phyloP scores from a whole-genome alignment of 2,329 filamentous ascomycete species.

The Orbilia brochopaga region DNA sequence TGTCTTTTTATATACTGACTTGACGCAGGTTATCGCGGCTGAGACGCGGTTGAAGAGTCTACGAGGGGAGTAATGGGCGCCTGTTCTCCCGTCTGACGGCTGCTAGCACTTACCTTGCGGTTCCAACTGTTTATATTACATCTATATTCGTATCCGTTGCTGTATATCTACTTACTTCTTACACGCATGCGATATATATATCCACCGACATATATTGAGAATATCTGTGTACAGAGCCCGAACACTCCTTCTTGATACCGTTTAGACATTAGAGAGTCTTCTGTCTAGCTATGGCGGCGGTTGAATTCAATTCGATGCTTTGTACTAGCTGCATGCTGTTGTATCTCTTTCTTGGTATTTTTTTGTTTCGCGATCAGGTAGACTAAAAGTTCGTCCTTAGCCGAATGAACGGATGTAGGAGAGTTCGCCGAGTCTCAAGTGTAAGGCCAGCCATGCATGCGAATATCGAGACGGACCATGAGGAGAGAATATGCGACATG shows the following conservation, averaged over 20 bases:
- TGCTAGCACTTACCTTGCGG: not conserved
- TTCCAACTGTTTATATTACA: not conserved
- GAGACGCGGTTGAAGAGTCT: slow-evolving; percentile 89
- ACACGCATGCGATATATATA: not conserved
- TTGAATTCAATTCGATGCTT: not conserved
- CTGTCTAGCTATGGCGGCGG: not conserved
- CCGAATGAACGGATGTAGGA: no score
- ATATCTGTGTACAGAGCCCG: slow-evolving; percentile 1
- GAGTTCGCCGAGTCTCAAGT: no score
- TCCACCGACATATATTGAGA: no score
- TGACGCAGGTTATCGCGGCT: slow-evolving; percentile 86
- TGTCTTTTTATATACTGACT: no score
- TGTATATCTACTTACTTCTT: not conserved
- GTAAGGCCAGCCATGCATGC: no score
- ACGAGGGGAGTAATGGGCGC: slow-evolving; percentile 82
- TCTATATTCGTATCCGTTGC: no score
- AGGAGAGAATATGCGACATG: no score
- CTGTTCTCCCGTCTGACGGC: no score
- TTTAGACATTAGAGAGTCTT: slow-evolving; percentile 4
- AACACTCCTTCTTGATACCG: not conserved
- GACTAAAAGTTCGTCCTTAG: no score
- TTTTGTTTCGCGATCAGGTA: not conserved
- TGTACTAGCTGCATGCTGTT: not conserved
- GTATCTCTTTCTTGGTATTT: not conserved
- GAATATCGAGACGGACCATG: no score